Conservation (phyloP, 495 filamentous ascomycete genomes). For the Ramalina intermedia region DNA sequence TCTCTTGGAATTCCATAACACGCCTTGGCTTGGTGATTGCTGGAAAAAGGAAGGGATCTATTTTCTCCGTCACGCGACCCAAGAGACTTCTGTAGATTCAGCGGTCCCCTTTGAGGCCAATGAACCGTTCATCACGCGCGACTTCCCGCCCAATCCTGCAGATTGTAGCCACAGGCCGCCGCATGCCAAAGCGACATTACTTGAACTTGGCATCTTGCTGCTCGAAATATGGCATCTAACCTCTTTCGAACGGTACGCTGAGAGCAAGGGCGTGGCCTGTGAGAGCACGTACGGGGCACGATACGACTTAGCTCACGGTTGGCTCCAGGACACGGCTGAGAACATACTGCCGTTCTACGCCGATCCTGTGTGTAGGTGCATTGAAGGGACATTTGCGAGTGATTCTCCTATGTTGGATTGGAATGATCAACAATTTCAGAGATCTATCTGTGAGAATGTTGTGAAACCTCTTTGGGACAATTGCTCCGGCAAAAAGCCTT, state of each 20-base stretch:
- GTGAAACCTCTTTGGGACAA: slow-evolving; percentile 2
- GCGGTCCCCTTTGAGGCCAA: neutral
- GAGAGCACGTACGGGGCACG: slow-evolving; percentile 1
- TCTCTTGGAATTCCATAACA: slow-evolving; percentile 1
- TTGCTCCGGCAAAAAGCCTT: neutral
- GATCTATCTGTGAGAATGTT: neutral
- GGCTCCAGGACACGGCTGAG: neutral
- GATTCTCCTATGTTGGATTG: neutral
- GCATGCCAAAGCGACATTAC: neutral
- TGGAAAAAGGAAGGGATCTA: slow-evolving; percentile 1
- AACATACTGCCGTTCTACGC: neutral
- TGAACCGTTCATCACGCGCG: neutral
- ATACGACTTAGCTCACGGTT: neutral
- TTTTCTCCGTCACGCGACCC: neutral
- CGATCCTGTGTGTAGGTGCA: neutral
- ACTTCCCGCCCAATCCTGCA: neutral
- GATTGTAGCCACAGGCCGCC: neutral
- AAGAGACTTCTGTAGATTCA: neutral
- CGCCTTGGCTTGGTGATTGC: slow-evolving; percentile 1
- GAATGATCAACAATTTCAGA: slow-evolving; percentile 1
- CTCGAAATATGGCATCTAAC: slow-evolving; percentile 3
- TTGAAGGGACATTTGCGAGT: slow-evolving; percentile 1
- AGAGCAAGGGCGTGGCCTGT: neutral
- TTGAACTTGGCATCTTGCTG: slow-evolving; percentile 1
- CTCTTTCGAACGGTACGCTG: slow-evolving; percentile 1